Conservation (phyloP, 257 asterid species). For the Penstemon barbatus region DNA sequence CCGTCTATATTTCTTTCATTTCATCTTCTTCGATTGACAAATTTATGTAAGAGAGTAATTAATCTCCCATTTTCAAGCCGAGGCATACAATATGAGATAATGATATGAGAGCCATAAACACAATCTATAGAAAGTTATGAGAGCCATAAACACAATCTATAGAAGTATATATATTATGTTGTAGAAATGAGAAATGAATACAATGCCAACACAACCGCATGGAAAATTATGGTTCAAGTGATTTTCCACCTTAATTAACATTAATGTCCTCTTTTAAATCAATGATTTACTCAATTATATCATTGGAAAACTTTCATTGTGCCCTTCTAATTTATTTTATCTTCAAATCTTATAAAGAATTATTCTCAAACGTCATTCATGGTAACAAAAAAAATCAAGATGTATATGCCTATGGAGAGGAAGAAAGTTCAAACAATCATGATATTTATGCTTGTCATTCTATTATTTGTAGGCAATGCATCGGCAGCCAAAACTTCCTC, state of each 20-base stretch:
- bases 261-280: not conserved
- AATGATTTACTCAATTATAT: not conserved
- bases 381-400: not conserved
- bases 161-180: no score
- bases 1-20: no score
- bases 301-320: not conserved
- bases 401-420: not conserved
- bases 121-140: no score
- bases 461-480: slow-evolving; percentile 9
- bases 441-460: not conserved
- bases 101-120: no score
- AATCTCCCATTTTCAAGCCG: no score
- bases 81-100: no score
- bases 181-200: not conserved
- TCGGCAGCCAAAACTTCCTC: not conserved
- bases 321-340: not conserved
- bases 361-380: not conserved
- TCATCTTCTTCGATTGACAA: no score
- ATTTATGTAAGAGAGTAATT: no score
- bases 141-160: no score
- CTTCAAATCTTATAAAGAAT: not conserved
- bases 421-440: not conserved
- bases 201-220: not conserved
- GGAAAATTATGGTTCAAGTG: not conserved
- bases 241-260: slow-evolving; percentile 7